Evolutionary conservation across 2,329 filamentous ascomycete species (phyloP).

Genomic region (Ophiocordyceps robertsii): DNA sequence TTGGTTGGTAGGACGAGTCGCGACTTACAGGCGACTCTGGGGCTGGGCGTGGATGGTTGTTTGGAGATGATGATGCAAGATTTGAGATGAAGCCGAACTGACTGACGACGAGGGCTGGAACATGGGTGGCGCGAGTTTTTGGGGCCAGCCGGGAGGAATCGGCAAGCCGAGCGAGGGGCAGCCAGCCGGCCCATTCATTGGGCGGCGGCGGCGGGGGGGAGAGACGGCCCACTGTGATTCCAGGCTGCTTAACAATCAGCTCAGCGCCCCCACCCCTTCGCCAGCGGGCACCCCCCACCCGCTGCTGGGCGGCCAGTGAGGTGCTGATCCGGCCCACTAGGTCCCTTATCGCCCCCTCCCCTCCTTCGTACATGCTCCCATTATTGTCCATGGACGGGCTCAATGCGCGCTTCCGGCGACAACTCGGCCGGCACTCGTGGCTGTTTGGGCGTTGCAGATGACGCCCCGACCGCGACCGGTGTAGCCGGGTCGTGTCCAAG

Average conservation of each 20-base stretch:
- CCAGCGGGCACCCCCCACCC: neutral
- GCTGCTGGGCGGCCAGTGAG: neutral
- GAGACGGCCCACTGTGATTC: neutral
- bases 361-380: neutral
- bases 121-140: constrained; percentile 4
- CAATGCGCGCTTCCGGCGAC: neutral
- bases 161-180: constrained; percentile 1
- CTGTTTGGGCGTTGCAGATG: neutral
- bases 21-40: neutral
- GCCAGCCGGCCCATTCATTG: neutral
- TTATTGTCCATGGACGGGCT: neutral
- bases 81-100: neutral
- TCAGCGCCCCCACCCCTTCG: neutral
- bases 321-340: neutral
- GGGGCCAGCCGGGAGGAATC: neutral
- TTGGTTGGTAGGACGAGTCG: neutral
- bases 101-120: neutral
- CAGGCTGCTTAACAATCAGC: constrained; percentile 1
- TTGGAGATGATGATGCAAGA: constrained; percentile 1
- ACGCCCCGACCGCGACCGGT: neutral
- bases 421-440: too few relatives aligned
- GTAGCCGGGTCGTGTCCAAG: too few relatives aligned
- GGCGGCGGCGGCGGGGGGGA: neutral
- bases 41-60: neutral
- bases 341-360: neutral